phyloP scores from a whole-genome alignment of 768 basidiomycete species.

The Porpolomopsis calyptriformis region DNA sequence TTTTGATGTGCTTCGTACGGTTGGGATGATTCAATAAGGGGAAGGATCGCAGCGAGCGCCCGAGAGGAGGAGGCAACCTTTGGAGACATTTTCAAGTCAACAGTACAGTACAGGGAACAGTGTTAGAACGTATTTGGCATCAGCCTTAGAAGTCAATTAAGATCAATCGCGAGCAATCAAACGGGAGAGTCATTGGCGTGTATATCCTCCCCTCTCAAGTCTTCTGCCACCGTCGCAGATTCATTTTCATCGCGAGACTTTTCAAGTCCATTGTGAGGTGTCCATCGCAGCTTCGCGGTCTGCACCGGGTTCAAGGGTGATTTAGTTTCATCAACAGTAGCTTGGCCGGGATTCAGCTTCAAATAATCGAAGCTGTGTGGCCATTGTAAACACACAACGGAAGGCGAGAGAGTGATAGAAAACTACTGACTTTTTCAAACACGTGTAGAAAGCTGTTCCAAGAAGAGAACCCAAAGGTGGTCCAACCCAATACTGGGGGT shows the following conservation, averaged over 20 bases:
- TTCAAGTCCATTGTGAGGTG: too few species aligned
- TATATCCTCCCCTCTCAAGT: too few species aligned
- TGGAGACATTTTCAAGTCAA: background rate
- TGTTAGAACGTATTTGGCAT: too few species aligned
- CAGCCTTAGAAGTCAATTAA: too few species aligned
- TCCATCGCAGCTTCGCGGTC: too few species aligned
- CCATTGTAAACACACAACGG: background rate
- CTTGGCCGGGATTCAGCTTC: conserved; percentile 9
- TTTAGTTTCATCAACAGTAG: conserved; percentile 21
- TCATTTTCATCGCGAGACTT: too few species aligned
- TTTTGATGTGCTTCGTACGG: conserved; percentile 97
- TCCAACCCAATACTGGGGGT: conserved; percentile 55
- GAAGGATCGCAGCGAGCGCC: conserved; percentile 68
- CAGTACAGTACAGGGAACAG: too few species aligned
- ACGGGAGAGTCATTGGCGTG: too few species aligned
- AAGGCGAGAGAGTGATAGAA: background rate
- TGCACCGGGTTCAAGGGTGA: conserved; percentile 20
- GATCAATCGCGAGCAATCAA: too few species aligned
- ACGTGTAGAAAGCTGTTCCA: conserved; percentile 43
- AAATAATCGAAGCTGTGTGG: conserved; percentile 1
- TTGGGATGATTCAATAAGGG: conserved; percentile 48
- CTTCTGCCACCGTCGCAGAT: too few species aligned
- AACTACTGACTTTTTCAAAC: conserved; percentile 38
- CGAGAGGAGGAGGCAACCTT: conserved; percentile 31
- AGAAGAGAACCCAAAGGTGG: conserved; percentile 58